Percentiles rank a stretch among this genome's conserved stretches.
Conservation (phyloP, 352 stramenopile species). For the Pythium sukuiense region DNA sequence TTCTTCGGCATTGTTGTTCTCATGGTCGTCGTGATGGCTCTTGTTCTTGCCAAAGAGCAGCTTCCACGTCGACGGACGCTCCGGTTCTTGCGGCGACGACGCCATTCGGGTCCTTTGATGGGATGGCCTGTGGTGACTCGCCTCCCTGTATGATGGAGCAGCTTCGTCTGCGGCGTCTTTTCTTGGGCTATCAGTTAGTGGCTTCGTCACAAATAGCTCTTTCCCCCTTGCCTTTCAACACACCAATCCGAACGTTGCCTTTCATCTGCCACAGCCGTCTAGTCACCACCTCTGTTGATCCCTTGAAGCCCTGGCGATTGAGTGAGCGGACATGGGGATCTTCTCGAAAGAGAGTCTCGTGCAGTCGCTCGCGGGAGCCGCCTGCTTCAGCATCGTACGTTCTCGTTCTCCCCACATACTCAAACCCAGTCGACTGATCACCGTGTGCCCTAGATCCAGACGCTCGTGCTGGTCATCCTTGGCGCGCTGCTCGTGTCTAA, state of each 20-base stretch:
- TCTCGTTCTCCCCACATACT: background rate
- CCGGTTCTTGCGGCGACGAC: constrained; percentile 27
- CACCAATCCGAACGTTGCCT: background rate
- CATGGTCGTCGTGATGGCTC: constrained; percentile 2
- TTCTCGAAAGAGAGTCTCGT: constrained; percentile 71
- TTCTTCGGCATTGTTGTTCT: constrained; percentile 11
- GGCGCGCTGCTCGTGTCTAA: constrained; percentile 50
- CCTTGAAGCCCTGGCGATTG: background rate
- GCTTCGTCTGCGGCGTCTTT: background rate
- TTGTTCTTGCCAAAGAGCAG: constrained; percentile 52
- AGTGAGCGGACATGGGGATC: constrained; percentile 23
- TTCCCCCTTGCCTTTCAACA: background rate
- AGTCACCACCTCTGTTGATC: background rate
- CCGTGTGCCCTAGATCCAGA: constrained; percentile 39
- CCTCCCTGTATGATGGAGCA: background rate
- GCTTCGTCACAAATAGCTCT: constrained; percentile 1
- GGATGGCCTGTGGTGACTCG: background rate
- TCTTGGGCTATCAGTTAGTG: background rate
- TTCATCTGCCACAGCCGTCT: background rate
- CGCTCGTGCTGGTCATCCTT: constrained; percentile 49
- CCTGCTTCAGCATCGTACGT: constrained; percentile 60
- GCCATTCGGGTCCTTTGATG: constrained; percentile 12
- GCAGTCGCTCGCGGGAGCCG: constrained; percentile 54
- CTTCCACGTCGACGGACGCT: constrained; percentile 53
- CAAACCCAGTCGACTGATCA: background rate